Percentiles rank a stretch among this genome's conserved stretches.
Conservation (phyloP, 2,329 filamentous ascomycete species). For the Magnaporthiopsis rhizophila region DNA sequence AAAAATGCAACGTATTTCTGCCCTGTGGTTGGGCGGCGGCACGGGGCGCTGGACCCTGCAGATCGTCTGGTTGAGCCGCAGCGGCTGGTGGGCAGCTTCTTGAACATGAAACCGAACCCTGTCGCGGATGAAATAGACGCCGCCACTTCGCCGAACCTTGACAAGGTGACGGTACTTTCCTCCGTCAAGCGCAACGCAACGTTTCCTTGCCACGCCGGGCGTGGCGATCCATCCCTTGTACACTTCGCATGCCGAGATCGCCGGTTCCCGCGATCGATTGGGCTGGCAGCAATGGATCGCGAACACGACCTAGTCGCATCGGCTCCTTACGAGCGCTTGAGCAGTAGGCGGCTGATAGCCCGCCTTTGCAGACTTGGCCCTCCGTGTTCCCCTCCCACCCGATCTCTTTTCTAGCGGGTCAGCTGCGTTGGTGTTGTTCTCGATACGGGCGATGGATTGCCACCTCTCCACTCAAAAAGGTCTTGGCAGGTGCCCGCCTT, state of each 20-base stretch:
- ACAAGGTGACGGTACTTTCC: not conserved
- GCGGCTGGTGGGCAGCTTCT: not conserved
- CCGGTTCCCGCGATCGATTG: no score
- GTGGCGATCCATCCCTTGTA: not conserved
- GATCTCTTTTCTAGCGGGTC: not conserved
- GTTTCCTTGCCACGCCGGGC: not conserved
- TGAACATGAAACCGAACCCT: not conserved
- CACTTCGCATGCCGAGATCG: not conserved
- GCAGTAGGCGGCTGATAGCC: not conserved
- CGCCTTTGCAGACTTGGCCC: not conserved
- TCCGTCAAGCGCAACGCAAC: not conserved
- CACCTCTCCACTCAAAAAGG: not conserved
- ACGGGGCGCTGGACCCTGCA: not conserved
- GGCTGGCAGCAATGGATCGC: no score
- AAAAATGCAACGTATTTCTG: no score
- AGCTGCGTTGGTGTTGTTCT: not conserved
- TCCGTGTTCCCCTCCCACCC: no score
- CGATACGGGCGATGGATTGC: not conserved
- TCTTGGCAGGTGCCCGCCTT: not conserved
- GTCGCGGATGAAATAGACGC: not conserved
- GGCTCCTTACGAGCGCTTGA: not conserved
- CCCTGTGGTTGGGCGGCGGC: not conserved
- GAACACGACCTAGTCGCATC: not conserved
- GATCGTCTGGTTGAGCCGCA: not conserved
- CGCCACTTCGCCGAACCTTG: not conserved